Base-by-base conservation (phyloP, 805 yeast genomes). In the Yueomyces sinensis region DNA sequence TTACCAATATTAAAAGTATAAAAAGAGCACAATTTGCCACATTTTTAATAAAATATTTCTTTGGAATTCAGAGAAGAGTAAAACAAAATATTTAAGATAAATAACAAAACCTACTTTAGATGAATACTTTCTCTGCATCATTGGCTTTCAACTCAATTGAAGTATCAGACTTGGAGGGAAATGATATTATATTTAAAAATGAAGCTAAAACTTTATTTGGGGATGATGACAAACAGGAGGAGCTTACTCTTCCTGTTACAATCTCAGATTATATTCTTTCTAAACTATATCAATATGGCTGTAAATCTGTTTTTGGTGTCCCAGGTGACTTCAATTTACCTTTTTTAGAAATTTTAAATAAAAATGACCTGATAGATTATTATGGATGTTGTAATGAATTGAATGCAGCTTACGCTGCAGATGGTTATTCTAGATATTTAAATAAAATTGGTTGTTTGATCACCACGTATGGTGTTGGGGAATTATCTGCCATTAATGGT, bases 341-440 rank as follows among this genome's bases (percentile, higher is more conserved):
- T 5, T 59, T 82, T 17, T 59, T 82, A 46, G 94, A 82, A 52
- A 73, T 77, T 47, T 52, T 80, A 31, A n/a, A n/a, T n/a, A n/a
- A n/a, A n/a, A n/a, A n/a, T n/a, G n/a, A n/a, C n/a, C n/a, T n/a
- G n/a, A n/a, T n/a, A n/a, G n/a, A n/a, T n/a, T n/a, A n/a, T n/a
- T 76, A 81, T 15, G 94, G 94, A 17, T 73, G 75, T 40, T 82
- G 94, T 61, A 86, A 86, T 50, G 96, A 86, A 60, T 66, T 86
- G 42, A 87, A 86, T 50, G 78, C 91, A 3, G 91, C 93, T 7
- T 86, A 87, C 52, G 76, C 91, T 5, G 87, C 89, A 6, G 95
- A 87, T 54, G 96, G 95, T 4, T 87, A 82, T 49, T 74, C 91
- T 15, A 68, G 89, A 40, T 62, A 63, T 30, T 65, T 76, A 20